phyloP scores from a whole-genome alignment of 164 flowering plant genomes.

The Paratinospora sagittata region DNA sequence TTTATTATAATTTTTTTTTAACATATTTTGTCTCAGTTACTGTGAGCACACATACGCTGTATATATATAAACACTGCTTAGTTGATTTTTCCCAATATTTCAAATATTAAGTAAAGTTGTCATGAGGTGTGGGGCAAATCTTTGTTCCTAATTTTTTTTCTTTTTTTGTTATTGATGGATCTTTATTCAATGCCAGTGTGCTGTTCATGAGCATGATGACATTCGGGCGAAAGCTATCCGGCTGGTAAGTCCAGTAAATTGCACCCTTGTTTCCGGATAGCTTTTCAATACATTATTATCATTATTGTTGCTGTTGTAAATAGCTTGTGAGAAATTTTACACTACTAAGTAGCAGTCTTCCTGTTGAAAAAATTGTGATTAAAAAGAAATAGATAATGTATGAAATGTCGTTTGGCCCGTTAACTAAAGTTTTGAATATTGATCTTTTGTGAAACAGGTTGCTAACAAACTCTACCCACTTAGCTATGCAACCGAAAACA shows the following conservation, averaged over 20 bases:
- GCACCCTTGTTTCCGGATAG: not conserved
- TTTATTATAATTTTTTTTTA: too few relatives aligned
- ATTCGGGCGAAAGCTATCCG: constrained; percentile 86
- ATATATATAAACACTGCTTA: not conserved
- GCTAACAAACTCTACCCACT: constrained; percentile 84
- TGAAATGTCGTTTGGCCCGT: not conserved
- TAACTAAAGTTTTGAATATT: not conserved
- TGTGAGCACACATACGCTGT: too few relatives aligned
- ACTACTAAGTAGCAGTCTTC: not conserved
- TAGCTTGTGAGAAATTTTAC: not conserved
- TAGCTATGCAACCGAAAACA: constrained; percentile 43
- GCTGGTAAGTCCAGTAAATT: constrained; percentile 47
- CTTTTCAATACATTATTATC: not conserved
- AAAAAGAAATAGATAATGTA: not conserved
- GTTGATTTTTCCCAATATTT: not conserved
- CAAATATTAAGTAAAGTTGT: not conserved
- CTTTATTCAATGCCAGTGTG: constrained; percentile 59
- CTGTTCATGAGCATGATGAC: constrained; percentile 84
- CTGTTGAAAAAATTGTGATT: not conserved
- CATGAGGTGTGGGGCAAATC: not conserved
- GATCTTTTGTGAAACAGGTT: constrained; percentile 42
- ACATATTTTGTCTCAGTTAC: too few relatives aligned
- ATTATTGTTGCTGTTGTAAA: not conserved
- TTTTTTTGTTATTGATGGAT: not conserved
- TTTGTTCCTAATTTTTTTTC: not conserved